A percentile compares a stretch with the other conserved stretches of the same genome.
Evolutionary conservation across 139 green algal genomes (phyloP).

Genomic region (Auxenochlorella pyrenoidosa): DNA sequence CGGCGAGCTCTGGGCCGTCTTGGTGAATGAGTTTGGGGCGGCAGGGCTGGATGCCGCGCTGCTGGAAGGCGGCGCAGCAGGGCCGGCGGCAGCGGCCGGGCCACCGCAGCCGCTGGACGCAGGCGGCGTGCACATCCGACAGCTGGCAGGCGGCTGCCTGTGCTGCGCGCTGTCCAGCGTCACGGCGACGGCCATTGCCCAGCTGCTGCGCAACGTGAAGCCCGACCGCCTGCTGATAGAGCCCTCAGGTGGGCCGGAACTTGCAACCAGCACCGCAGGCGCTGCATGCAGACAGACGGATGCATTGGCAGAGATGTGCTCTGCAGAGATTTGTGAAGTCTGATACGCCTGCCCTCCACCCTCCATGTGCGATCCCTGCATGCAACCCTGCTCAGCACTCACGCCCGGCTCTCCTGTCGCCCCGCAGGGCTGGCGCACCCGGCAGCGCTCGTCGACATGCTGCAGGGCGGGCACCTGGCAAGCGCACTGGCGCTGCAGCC

Average conservation of each 20-base stretch:
- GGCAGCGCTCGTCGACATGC: conserved; percentile 64
- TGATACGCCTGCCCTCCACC: too few relatives aligned
- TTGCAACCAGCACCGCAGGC: too few relatives aligned
- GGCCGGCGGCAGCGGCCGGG: background rate
- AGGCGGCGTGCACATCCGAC: conserved; percentile 45
- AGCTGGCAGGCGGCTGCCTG: conserved; percentile 78
- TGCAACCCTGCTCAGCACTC: too few relatives aligned
- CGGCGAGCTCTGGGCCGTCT: conserved; percentile 64
- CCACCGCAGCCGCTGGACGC: background rate
- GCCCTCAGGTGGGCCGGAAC: background rate
- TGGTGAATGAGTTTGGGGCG: conserved; percentile 80
- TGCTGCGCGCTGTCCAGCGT: conserved; percentile 73
- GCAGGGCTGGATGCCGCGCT: conserved; percentile 70
- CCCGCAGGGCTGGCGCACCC: conserved; percentile 67
- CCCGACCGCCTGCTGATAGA: conserved; percentile 65
- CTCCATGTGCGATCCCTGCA: too few relatives aligned
- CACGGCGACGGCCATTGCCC: conserved; percentile 63
- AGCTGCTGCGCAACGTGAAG: conserved; percentile 70
- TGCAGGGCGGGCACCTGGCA: conserved; percentile 59
- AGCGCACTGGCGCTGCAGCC: conserved; percentile 50
- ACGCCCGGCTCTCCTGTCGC: too few relatives aligned
- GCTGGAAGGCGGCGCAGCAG: conserved; percentile 42
- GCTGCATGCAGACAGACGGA: too few relatives aligned
- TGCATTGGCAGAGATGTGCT: too few relatives aligned
- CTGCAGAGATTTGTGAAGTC: background rate